Evolutionary conservation across 495 filamentous ascomycete species (phyloP).

Genomic region (Daldinia grandis): DNA sequence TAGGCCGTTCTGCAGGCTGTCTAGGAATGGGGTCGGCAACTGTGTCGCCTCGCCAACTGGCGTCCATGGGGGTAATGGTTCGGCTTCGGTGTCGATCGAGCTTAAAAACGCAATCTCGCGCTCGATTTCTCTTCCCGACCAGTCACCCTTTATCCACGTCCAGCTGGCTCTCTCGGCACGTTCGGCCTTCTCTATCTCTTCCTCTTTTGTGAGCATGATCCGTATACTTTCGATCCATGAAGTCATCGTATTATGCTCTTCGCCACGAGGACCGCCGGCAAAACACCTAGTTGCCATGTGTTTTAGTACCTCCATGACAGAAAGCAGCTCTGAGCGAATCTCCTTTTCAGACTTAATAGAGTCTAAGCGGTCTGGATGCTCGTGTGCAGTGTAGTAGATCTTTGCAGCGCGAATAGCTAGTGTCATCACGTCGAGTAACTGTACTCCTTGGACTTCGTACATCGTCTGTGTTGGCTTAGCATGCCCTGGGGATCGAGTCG

Average conservation of each 20-base stretch:
- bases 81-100: conserved; percentile 60
- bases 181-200: conserved; percentile 77
- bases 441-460: conserved; percentile 89
- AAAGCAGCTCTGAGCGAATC: conserved; percentile 80
- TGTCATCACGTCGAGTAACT: conserved; percentile 90
- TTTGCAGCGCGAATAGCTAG: conserved; percentile 93
- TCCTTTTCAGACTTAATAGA: conserved; percentile 83
- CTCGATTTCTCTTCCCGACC: conserved; percentile 77
- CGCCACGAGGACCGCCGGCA: conserved; percentile 76
- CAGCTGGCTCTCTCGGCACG: conserved; percentile 73
- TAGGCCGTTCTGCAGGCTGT: conserved; percentile 76
- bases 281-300: conserved; percentile 90
- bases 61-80: conserved; percentile 74
- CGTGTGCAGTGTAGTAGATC: conserved; percentile 91
- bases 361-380: conserved; percentile 81
- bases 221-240: conserved; percentile 81
- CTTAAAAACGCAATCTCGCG: conserved; percentile 85
- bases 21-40: conserved; percentile 79
- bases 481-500: conserved; percentile 41
- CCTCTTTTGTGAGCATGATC: conserved; percentile 75
- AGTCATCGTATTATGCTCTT: conserved; percentile 75
- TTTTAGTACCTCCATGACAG: conserved; percentile 88
- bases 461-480: conserved; percentile 64
- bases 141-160: conserved; percentile 81
- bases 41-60: conserved; percentile 61